Evolutionary conservation across 108 stramenopile genomes (phyloP), one percentile per base, ranked within the genome.

Genomic region (Stephanodiscus triporus): DNA sequence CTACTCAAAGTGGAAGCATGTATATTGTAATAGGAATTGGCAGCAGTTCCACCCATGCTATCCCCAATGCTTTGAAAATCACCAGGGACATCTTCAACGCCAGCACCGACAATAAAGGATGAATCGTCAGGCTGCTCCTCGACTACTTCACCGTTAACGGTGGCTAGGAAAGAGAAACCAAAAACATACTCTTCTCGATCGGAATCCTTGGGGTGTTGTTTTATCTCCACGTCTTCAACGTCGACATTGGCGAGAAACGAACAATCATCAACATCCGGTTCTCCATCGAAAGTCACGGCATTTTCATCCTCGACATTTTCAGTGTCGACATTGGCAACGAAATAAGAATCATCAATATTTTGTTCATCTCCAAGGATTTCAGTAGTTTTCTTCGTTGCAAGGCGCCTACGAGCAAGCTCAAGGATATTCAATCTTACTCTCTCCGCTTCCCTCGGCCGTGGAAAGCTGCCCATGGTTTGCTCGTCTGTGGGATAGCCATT

Each of bases 401-500:
- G 37, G 27, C 63, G 63, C 38, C 24, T 20, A 48, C 63, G 63
- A 63, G 63, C 63, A 26, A 40, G 63, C 8, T 63, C 37, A 24
- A 63, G 63, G 40, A 63, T 16, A 32, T 63, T 43, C 5, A 63
- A 2, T 43, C 63, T 43, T 26, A 29, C 30, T 19, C 17, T 24
- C 45, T 43, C 63, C 26, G 0, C 40, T 26, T 36, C 63, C 63
- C 16, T 48, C 17, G 63, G 27, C 27, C 26, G 45, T 8, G 63
- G 13, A 17, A 32, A 48, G 24, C 63, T 42, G 4, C 42, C 16
- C 16, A 57, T 57, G 2, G 56, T 57, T 9, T 57, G 29, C 7
- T 63, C 63, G 63, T 63, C 63, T 9, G 63, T 63, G 63, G 63
- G 63, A 40, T 63, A 63, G 5, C 63, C 70, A 40, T 77, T 70